Evolutionary conservation across 2,329 filamentous ascomycete species (phyloP).

Genomic region (Chaetomium sp.): DNA sequence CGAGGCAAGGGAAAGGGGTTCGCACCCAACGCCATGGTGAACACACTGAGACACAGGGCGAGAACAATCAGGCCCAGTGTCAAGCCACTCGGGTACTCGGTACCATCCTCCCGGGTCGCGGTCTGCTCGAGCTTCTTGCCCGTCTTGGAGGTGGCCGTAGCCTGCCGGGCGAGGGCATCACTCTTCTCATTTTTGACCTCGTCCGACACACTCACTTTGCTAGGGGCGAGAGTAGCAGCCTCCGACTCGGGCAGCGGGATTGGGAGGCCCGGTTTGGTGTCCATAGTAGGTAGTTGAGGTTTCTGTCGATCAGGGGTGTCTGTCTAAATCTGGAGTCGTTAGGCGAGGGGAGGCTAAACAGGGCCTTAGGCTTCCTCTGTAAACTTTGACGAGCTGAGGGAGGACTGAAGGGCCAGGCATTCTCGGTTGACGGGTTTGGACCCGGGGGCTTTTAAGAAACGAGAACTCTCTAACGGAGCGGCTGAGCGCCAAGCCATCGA

Average conservation of each 20-base stretch:
- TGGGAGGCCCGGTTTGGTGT: conserved; percentile 18
- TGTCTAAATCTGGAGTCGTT: neutral
- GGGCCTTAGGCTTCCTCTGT: neutral
- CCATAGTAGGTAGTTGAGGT: conserved; percentile 17
- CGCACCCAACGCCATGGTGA: conserved; percentile 48
- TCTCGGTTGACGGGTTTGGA: neutral
- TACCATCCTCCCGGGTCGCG: conserved; percentile 44
- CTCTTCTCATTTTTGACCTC: conserved; percentile 24
- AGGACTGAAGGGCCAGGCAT: neutral
- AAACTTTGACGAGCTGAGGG: neutral
- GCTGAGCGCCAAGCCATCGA: conserved; percentile 1
- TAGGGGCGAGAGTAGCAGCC: conserved; percentile 35
- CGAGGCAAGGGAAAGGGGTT: neutral
- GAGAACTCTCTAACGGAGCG: neutral
- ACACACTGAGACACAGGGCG: conserved; percentile 49
- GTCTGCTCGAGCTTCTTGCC: conserved; percentile 34
- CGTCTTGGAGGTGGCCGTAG: conserved; percentile 36
- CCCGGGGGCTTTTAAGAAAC: neutral
- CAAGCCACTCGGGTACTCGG: conserved; percentile 43
- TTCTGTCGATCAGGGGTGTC: neutral
- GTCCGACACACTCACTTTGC: conserved; percentile 33
- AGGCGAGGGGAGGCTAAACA: neutral
- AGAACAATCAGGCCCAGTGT: conserved; percentile 46
- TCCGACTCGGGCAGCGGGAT: conserved; percentile 25
- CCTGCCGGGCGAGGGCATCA: conserved; percentile 31